Evolutionary conservation across 2,329 filamentous ascomycete genomes (phyloP).

Genomic region (Aspergillus hortae): DNA sequence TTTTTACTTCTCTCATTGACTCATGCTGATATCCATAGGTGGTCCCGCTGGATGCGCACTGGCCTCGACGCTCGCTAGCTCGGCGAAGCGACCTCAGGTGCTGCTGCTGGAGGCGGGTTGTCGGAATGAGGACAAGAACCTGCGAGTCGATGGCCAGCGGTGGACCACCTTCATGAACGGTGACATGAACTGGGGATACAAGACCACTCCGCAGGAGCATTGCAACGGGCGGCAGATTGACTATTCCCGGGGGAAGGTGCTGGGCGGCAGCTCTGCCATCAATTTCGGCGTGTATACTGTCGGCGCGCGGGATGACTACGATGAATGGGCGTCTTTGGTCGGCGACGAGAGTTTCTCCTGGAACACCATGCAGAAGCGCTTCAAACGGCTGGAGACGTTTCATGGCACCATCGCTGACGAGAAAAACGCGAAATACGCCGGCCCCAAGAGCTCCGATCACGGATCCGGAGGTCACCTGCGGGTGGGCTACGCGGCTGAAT

Average conservation of each 20-base stretch:
- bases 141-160: slow-evolving; percentile 54
- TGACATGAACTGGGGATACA: slow-evolving; percentile 53
- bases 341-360: slow-evolving; percentile 56
- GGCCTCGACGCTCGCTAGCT: slow-evolving; percentile 51
- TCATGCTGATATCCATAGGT: slow-evolving; percentile 32
- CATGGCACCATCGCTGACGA: slow-evolving; percentile 39
- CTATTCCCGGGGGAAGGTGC: slow-evolving; percentile 49
- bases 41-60: slow-evolving; percentile 60
- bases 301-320: slow-evolving; percentile 59
- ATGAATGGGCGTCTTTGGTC: slow-evolving; percentile 57
- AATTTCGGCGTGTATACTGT: slow-evolving; percentile 55
- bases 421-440: slow-evolving; percentile 46
- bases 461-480: slow-evolving; percentile 49
- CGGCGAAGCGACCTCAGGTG: slow-evolving; percentile 48
- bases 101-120: slow-evolving; percentile 61
- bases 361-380: slow-evolving; percentile 50
- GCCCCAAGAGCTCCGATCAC: slow-evolving; percentile 46
- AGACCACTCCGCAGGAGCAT: slow-evolving; percentile 46
- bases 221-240: slow-evolving; percentile 45
- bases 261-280: slow-evolving; percentile 53
- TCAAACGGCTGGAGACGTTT: slow-evolving; percentile 54
- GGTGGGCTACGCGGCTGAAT: slow-evolving; percentile 47
- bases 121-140: slow-evolving; percentile 44
- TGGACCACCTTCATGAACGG: slow-evolving; percentile 51
- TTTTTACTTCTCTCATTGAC: not conserved